Conservation (phyloP, 345 rosid species). For the Viola odorata region DNA sequence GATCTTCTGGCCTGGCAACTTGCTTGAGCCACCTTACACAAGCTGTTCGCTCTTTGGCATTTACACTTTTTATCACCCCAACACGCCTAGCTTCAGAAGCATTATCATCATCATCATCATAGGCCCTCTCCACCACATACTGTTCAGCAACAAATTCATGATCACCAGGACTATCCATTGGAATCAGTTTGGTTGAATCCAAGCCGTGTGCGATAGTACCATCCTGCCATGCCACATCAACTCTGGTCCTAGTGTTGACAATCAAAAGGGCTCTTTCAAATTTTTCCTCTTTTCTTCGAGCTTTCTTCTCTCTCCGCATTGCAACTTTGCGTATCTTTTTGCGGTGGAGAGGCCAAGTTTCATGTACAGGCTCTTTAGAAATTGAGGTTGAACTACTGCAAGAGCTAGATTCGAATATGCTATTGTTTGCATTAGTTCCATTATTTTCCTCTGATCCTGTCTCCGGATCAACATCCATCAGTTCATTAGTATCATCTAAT, state of each 20-base stretch:
- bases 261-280: conserved; percentile 80
- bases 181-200: conserved; percentile 58
- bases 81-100: conserved; percentile 60
- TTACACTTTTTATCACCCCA: conserved; percentile 82
- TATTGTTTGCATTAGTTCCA: conserved; percentile 24
- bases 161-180: conserved; percentile 96
- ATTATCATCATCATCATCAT: conserved; percentile 61
- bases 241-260: conserved; percentile 56
- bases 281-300: conserved; percentile 74
- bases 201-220: conserved; percentile 53
- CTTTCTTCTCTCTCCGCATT: conserved; percentile 73
- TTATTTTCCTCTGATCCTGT: conserved; percentile 31
- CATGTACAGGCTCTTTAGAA: conserved; percentile 67
- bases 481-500: conserved; percentile 33
- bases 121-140: conserved; percentile 85
- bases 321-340: conserved; percentile 87
- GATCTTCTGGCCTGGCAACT: conserved; percentile 65
- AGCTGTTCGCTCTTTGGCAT: conserved; percentile 93
- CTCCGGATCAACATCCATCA: conserved; percentile 32
- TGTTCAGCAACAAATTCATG: conserved; percentile 92
- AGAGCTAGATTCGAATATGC: conserved; percentile 42
- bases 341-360: conserved; percentile 79
- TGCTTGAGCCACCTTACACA: conserved; percentile 79
- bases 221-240: conserved; percentile 93
- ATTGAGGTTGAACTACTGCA: conserved; percentile 41